Evolutionary conservation across 2,329 filamentous ascomycete species (phyloP).

Genomic region (Hansfordia pulvinata): DNA sequence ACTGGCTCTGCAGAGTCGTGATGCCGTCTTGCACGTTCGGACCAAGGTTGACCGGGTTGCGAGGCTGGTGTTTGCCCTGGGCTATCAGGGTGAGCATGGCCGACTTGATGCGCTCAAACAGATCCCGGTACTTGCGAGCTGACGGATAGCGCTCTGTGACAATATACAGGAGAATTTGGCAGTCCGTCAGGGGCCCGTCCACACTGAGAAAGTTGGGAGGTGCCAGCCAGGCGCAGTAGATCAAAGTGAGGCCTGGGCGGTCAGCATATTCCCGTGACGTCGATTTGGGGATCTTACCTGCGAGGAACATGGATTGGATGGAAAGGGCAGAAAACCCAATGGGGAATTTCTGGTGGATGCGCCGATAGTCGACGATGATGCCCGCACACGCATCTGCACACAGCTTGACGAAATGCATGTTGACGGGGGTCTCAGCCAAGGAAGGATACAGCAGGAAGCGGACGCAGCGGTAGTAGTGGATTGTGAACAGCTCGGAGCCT

Average conservation of each 20-base stretch:
- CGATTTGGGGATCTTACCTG: constrained; percentile 9
- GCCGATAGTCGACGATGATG: constrained; percentile 13
- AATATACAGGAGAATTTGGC: constrained; percentile 16
- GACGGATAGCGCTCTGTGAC: constrained; percentile 17
- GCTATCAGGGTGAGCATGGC: constrained; percentile 12
- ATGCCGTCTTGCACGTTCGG: constrained; percentile 12
- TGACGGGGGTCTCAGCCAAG: constrained; percentile 12
- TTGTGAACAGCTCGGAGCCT: constrained; percentile 14
- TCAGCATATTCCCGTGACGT: constrained; percentile 3
- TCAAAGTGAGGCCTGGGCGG: constrained; percentile 11
- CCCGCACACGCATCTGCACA: constrained; percentile 14
- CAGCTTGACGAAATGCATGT: constrained; percentile 13
- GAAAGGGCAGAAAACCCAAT: constrained; percentile 16
- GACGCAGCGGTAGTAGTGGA: constrained; percentile 15
- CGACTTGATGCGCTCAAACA: constrained; percentile 17
- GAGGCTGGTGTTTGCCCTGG: constrained; percentile 14
- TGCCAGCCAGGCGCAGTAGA: constrained; percentile 15
- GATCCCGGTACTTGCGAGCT: constrained; percentile 16
- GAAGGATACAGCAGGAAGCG: constrained; percentile 15
- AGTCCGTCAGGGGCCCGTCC: constrained; percentile 13
- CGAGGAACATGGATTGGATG: constrained; percentile 17
- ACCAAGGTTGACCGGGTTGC: constrained; percentile 13
- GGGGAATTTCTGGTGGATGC: constrained; percentile 15
- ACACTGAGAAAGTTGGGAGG: constrained; percentile 10
- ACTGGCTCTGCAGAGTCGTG: constrained; percentile 8